Base-by-base conservation (phyloP, 2,329 filamentous ascomycete genomes). In the Diatrype stigma region DNA sequence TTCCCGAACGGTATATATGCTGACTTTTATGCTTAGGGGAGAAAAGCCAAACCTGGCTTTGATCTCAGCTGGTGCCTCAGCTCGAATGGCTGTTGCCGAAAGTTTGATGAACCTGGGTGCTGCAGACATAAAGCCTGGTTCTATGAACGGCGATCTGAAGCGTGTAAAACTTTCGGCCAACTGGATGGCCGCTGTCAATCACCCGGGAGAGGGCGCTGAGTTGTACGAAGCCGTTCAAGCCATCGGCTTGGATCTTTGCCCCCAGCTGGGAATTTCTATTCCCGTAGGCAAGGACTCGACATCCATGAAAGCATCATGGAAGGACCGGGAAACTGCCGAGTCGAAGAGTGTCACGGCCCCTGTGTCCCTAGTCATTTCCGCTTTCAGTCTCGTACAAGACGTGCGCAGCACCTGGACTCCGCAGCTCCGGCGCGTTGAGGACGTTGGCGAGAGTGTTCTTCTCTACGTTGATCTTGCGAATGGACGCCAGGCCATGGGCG, bases 301-400 rank as follows among this genome's bases (percentile, higher is more conserved):
- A 71, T 96, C 92, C 2, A 97, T 99, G 94, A 96, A 96, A 77
- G 93, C 95, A 63, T 90, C 90, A 50, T 97, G 94, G 94, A 87
- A 84, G 64, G 88, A 93, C 59, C 75, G 76, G 54, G 74, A 80
- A 51, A 81, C 76, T 28, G 81, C 82, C 17, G 79, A 88, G 55
- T 73, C 79, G 14, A 94, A 89, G 73, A 92, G 92, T 58, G 93
- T 97, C 46, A 96, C 90, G 35, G 90, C 94, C 4, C 94, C 94
- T 1, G 82, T 97, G 61, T 96, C 93, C 1, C 80, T 96, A 6
- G 86, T 96, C 50, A 91, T 97, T 60, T 91, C 94, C 5, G 90
- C 94, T 1, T 96, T 97, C 64, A 87, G 87, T 1, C 82, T 90
- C 2, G 92, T 96, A 3, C 81, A 87, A 49, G 84, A 95, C 66